Percentiles rank a stretch among this genome's conserved stretches.
Evolutionary conservation across 352 stramenopile genomes (phyloP).

Genomic region (Plasmopara viticola): DNA sequence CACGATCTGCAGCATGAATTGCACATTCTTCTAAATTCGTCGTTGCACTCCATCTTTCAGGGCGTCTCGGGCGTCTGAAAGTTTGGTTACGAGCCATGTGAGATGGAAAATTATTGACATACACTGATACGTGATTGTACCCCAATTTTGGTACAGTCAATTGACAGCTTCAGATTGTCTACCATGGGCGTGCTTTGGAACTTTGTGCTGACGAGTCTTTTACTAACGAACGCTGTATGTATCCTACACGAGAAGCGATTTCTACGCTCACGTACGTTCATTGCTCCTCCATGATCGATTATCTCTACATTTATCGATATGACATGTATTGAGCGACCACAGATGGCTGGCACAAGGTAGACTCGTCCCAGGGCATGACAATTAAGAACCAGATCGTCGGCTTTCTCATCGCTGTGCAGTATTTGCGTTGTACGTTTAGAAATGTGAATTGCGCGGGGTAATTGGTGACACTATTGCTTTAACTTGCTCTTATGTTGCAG

Average conservation of each 20-base stretch:
- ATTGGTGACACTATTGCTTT: not conserved
- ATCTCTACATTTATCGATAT: not conserved
- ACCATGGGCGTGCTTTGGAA: slow-evolving; percentile 83
- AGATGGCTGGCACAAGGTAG: slow-evolving; percentile 84
- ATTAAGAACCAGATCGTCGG: slow-evolving; percentile 86
- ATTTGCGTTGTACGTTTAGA: slow-evolving; percentile 57
- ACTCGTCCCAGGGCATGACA: slow-evolving; percentile 72
- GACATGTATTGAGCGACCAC: not conserved
- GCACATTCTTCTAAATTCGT: slow-evolving; percentile 9
- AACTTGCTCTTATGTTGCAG: slow-evolving; percentile 19
- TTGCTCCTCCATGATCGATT: not conserved
- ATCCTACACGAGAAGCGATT: slow-evolving; percentile 87
- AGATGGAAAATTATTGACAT: not conserved
- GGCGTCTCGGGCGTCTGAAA: slow-evolving; percentile 10
- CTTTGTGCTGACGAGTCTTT: slow-evolving; percentile 79
- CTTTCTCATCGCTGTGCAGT: slow-evolving; percentile 81
- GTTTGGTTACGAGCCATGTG: slow-evolving; percentile 26
- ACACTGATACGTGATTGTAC: slow-evolving; percentile 4
- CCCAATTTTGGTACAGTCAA: slow-evolving; percentile 3
- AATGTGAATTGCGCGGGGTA: not conserved
- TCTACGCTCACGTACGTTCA: slow-evolving; percentile 63
- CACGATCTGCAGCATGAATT: slow-evolving; percentile 3
- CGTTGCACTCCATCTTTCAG: slow-evolving; percentile 4
- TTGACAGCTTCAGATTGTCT: not conserved
- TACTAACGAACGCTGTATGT: slow-evolving; percentile 82